These are phyloP conservation scores for Rhodomyrtus psidioides DNA, from an alignment of 441 rosid genomes.

Conservation along the genomic window DNA sequence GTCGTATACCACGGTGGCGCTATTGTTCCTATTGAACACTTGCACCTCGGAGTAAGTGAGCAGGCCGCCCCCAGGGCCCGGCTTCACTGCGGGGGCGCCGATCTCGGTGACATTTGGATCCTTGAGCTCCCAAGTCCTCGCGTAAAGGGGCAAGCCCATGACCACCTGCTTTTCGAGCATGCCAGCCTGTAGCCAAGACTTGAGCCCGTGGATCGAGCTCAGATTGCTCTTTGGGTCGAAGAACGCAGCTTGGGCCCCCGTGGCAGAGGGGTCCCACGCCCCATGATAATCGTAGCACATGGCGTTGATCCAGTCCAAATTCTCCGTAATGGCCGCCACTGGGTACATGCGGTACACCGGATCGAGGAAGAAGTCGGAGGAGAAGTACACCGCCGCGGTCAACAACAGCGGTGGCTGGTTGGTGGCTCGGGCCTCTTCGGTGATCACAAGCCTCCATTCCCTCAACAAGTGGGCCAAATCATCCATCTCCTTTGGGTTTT, in stretches of 20 bases:
- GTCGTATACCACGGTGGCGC: constrained; percentile 31
- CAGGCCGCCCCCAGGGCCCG: constrained; percentile 31
- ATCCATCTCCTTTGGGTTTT: constrained; percentile 23
- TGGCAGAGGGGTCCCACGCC: constrained; percentile 22
- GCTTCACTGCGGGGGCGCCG: constrained; percentile 23
- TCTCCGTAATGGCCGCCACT: constrained; percentile 8
- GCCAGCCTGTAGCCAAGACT: constrained; percentile 39
- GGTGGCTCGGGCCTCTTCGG: constrained; percentile 25
- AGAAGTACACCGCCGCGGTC: constrained; percentile 49
- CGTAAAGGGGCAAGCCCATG: constrained; percentile 51
- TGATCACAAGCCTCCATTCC: constrained; percentile 33
- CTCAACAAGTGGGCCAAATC: constrained; percentile 19
- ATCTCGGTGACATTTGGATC: constrained; percentile 29
- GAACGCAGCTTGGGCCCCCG: constrained; percentile 41
- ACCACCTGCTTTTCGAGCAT: constrained; percentile 19
- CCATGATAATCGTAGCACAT: constrained; percentile 55
- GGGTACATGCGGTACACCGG: constrained; percentile 19
- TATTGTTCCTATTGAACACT: constrained; percentile 21
- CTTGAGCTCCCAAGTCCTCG: constrained; percentile 40
- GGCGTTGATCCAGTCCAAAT: constrained; percentile 36
- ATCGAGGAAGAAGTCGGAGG: constrained; percentile 22
- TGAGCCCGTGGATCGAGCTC: constrained; percentile 45
- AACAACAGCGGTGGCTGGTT: constrained; percentile 23
- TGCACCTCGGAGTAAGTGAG: constrained; percentile 12
- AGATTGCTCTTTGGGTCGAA: constrained; percentile 38